Percentiles rank a stretch among this genome's conserved stretches.
Evolutionary conservation across 1,284 basidiomycete genomes (phyloP).

Genomic region (Microbotryum violaceum): DNA sequence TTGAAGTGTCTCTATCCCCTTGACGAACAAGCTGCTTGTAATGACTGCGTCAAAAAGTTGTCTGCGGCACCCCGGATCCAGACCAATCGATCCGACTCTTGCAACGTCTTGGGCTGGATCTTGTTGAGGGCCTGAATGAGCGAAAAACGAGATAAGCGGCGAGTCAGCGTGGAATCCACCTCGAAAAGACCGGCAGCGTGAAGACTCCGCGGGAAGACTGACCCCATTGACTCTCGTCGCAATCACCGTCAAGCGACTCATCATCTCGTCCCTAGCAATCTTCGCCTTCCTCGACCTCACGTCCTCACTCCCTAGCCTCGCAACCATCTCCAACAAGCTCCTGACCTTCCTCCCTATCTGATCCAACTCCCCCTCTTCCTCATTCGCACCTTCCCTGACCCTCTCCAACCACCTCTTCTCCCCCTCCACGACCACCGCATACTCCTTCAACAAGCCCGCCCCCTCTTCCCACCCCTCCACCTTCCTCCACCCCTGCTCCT

Average conservation of each 20-base stretch:
- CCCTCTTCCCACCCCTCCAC: constrained; percentile 36
- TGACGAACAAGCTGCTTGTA: background rate
- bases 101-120: constrained; percentile 18
- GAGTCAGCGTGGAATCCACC: background rate
- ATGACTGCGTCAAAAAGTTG: constrained; percentile 10
- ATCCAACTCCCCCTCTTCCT: constrained; percentile 42
- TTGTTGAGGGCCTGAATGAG: constrained; percentile 7
- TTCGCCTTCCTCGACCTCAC: constrained; percentile 6
- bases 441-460: constrained; percentile 3
- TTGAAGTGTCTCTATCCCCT: background rate
- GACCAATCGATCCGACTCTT: constrained; percentile 19
- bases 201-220: background rate
- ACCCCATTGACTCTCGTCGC: constrained; percentile 1
- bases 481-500: constrained; percentile 38
- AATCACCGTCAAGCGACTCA: constrained; percentile 13
- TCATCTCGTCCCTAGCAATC: constrained; percentile 22
- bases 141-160: background rate
- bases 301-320: background rate
- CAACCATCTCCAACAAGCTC: background rate
- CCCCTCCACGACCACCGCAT: constrained; percentile 57
- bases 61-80: constrained; percentile 26
- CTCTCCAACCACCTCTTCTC: constrained; percentile 64
- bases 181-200: background rate
- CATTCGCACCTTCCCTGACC: constrained; percentile 57
- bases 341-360: constrained; percentile 34